Conservation (phyloP, 2,329 filamentous ascomycete genomes). For the Xylaria sp. region DNA sequence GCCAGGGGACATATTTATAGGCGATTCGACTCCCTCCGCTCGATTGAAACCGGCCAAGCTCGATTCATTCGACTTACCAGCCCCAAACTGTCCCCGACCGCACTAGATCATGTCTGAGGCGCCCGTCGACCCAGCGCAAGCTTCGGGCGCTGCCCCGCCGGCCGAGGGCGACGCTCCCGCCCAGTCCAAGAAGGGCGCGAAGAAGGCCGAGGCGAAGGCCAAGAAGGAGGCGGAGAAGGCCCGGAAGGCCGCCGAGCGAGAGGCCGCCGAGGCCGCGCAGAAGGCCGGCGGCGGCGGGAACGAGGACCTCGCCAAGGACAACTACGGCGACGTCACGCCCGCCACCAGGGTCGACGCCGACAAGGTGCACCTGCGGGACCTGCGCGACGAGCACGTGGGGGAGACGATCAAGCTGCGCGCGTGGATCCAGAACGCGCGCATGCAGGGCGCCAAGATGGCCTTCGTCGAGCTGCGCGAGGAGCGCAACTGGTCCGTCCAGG, state of each 20-base stretch:
- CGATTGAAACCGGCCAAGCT: not conserved
- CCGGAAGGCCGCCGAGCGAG: conserved; percentile 70
- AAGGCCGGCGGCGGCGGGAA: conserved; percentile 65
- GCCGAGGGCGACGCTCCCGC: conserved; percentile 30
- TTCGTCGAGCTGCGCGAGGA: conserved; percentile 85
- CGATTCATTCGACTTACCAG: conserved; percentile 3
- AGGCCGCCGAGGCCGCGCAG: conserved; percentile 69
- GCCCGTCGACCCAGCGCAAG: conserved; percentile 33
- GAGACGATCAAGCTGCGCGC: conserved; percentile 76
- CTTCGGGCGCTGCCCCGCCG: conserved; percentile 28
- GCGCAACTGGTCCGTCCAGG: conserved; percentile 77
- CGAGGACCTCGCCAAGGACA: conserved; percentile 71
- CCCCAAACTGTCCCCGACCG: not conserved
- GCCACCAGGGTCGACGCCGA: conserved; percentile 60
- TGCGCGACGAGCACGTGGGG: conserved; percentile 67
- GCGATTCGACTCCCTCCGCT: not conserved
- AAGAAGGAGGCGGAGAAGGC: conserved; percentile 87
- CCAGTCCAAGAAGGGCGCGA: conserved; percentile 75
- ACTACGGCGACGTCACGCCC: conserved; percentile 74
- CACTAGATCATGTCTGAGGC: conserved; percentile 39
- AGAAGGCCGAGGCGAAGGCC: conserved; percentile 84
- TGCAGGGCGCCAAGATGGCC: conserved; percentile 87
- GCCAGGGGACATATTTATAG: conserved; percentile 2
- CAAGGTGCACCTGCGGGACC: conserved; percentile 61
- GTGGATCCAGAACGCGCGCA: conserved; percentile 84